These are phyloP conservation scores for Nissolia schottii DNA, from an alignment of 306 rosid species.

Conservation along the genomic window DNA sequence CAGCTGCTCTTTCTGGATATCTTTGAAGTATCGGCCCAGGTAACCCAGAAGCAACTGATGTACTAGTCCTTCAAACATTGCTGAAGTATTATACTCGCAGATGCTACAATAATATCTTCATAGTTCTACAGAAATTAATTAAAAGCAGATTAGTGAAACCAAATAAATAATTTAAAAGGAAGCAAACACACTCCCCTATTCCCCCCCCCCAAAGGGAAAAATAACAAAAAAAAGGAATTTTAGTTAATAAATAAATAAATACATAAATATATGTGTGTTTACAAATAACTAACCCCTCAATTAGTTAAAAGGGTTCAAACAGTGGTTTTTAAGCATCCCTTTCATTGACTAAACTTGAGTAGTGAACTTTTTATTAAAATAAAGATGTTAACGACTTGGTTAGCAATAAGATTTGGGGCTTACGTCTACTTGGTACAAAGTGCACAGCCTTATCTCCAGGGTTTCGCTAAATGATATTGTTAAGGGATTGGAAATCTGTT, in stretches of 20 bases:
- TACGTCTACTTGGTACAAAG: background rate
- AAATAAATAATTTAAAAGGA: background rate
- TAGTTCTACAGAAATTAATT: conserved; percentile 29
- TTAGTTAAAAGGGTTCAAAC: background rate
- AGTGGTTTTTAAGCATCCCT: background rate
- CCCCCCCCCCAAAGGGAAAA: background rate
- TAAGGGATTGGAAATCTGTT: background rate
- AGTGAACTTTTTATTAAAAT: background rate
- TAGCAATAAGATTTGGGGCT: background rate
- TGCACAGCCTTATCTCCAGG: background rate
- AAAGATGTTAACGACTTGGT: background rate
- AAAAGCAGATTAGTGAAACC: conserved; percentile 13
- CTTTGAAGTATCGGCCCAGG: conserved; percentile 72
- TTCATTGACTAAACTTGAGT: background rate
- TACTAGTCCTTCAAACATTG: conserved; percentile 83
- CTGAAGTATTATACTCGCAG: conserved; percentile 8
- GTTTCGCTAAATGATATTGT: background rate
- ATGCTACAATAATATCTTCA: conserved; percentile 8
- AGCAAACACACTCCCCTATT: background rate
- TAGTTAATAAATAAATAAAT: too few relatives aligned
- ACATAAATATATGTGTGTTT: background rate
- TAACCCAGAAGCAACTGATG: conserved; percentile 78
- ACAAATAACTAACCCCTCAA: background rate
- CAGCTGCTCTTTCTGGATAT: conserved; percentile 82
- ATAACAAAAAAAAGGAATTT: background rate